phyloP scores from a whole-genome alignment of 768 basidiomycete species.

The Auricularia sp. region DNA sequence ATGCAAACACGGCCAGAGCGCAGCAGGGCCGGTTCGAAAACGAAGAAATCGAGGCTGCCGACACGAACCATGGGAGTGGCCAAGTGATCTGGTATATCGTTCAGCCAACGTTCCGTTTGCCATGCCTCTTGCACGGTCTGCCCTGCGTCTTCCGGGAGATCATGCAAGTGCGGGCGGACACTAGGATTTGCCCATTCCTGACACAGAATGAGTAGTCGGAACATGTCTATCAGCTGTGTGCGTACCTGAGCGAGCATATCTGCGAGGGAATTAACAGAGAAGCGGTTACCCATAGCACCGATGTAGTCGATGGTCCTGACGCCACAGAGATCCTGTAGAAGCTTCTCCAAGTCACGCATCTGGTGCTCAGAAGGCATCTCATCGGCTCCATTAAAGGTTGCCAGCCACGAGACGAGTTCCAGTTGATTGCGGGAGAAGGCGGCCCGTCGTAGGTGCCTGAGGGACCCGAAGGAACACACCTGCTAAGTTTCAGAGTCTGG shows the following conservation, averaged over 20 bases:
- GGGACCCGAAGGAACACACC: background rate
- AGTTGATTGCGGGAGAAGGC: background rate
- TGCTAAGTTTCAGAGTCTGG: background rate
- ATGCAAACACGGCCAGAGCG: slow-evolving; percentile 12
- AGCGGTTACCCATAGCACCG: slow-evolving; percentile 24
- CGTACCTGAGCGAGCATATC: slow-evolving; percentile 25
- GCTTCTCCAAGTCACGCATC: slow-evolving; percentile 9
- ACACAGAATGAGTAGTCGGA: background rate
- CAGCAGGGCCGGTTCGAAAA: slow-evolving; percentile 21
- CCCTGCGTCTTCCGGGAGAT: slow-evolving; percentile 28
- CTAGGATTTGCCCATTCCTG: slow-evolving; percentile 31
- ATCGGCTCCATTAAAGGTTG: background rate
- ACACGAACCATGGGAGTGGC: slow-evolving; percentile 22
- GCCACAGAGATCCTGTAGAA: slow-evolving; percentile 21
- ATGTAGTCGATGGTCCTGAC: slow-evolving; percentile 20
- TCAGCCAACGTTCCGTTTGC: slow-evolving; percentile 21
- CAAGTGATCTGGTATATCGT: slow-evolving; percentile 16
- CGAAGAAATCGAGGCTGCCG: slow-evolving; percentile 18
- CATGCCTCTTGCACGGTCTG: slow-evolving; percentile 14
- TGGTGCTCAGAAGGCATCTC: background rate
- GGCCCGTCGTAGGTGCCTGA: background rate
- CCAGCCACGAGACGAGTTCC: background rate
- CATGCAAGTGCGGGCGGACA: slow-evolving; percentile 22
- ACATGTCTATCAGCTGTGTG: background rate
- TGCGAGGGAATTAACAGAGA: slow-evolving; percentile 23